These are phyloP conservation scores for Exophiala aquamarina DNA, from an alignment of 2,329 filamentous ascomycete genomes.

Conservation along the genomic window DNA sequence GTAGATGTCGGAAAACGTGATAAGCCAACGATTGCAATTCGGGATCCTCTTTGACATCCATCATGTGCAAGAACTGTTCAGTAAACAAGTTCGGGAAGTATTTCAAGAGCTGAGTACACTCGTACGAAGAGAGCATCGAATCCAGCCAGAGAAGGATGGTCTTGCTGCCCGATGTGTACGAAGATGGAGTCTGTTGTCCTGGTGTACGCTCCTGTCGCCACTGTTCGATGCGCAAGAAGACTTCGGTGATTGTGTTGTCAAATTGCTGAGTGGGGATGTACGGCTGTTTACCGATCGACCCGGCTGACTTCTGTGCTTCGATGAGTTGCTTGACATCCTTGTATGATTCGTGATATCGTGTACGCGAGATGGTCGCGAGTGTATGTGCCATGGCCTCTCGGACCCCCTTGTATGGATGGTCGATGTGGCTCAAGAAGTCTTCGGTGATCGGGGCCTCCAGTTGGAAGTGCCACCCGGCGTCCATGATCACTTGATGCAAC, in stretches of 20 bases:
- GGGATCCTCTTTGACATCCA: conserved; percentile 98
- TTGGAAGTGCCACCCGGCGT: conserved; percentile 95
- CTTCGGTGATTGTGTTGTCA: conserved; percentile 65
- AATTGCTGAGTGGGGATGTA: conserved; percentile 80
- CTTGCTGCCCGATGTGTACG: conserved; percentile 95
- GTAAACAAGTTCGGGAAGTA: conserved; percentile 92
- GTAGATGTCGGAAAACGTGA: conserved; percentile 92
- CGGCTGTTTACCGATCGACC: conserved; percentile 79
- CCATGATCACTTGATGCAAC: conserved; percentile 81
- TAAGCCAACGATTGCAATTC: conserved; percentile 94
- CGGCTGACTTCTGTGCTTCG: conserved; percentile 73
- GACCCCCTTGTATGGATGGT: conserved; percentile 97
- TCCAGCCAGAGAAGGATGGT: conserved; percentile 96
- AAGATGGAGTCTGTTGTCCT: conserved; percentile 87
- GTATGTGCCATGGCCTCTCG: conserved; percentile 91
- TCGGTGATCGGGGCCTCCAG: conserved; percentile 82
- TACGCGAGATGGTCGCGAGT: conserved; percentile 83
- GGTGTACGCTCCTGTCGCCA: conserved; percentile 84
- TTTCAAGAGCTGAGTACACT: conserved; percentile 84
- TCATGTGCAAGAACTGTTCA: conserved; percentile 95
- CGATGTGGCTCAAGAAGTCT: conserved; percentile 85
- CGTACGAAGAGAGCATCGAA: conserved; percentile 82
- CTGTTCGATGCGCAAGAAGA: conserved; percentile 76
- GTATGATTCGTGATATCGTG: conserved; percentile 92
- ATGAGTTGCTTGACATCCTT: conserved; percentile 74